Conservation (phyloP, 1,139 yeast genomes). For the Yamadazyma taylorii region DNA sequence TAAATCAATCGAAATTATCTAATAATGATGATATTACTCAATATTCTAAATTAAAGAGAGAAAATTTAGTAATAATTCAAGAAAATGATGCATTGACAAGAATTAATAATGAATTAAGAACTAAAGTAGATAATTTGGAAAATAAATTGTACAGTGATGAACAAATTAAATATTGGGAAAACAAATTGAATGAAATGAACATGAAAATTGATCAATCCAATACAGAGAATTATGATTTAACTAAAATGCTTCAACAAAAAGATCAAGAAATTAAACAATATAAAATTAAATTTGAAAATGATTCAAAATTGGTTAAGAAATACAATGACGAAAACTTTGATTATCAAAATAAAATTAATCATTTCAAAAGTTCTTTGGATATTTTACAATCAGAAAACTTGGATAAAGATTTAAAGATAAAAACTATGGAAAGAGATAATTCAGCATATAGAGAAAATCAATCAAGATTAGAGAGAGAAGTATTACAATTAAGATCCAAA, state of each 20-base stretch:
- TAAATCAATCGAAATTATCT: slow-evolving; percentile 34
- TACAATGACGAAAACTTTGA: slow-evolving; percentile 51
- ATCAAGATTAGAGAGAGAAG: slow-evolving; percentile 61
- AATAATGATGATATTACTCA: slow-evolving; percentile 34
- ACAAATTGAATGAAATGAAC: slow-evolving; percentile 34
- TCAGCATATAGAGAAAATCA: slow-evolving; percentile 54
- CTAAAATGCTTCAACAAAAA: slow-evolving; percentile 30
- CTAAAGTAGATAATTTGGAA: slow-evolving; percentile 36
- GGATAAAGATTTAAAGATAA: slow-evolving; percentile 42
- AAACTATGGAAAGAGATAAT: slow-evolving; percentile 36
- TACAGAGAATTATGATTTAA: slow-evolving; percentile 31
- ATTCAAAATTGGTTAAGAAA: slow-evolving; percentile 37
- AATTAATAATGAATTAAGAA: slow-evolving; percentile 35
- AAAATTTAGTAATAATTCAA: slow-evolving; percentile 38
- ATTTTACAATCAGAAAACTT: slow-evolving; percentile 37
- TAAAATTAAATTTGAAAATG: slow-evolving; percentile 38
- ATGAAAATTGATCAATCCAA: slow-evolving; percentile 32
- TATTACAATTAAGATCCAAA: slow-evolving; percentile 57
- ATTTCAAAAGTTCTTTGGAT: slow-evolving; percentile 35
- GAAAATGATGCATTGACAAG: slow-evolving; percentile 44
- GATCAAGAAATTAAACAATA: slow-evolving; percentile 38
- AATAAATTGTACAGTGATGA: slow-evolving; percentile 47
- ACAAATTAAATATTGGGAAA: slow-evolving; percentile 47
- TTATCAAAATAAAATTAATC: slow-evolving; percentile 42
- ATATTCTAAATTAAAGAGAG: slow-evolving; percentile 39